A percentile compares a stretch with the other conserved stretches of the same genome.
phyloP scores from a whole-genome alignment of 2,329 filamentous ascomycete species.

The Microsporum ferrugineum region DNA sequence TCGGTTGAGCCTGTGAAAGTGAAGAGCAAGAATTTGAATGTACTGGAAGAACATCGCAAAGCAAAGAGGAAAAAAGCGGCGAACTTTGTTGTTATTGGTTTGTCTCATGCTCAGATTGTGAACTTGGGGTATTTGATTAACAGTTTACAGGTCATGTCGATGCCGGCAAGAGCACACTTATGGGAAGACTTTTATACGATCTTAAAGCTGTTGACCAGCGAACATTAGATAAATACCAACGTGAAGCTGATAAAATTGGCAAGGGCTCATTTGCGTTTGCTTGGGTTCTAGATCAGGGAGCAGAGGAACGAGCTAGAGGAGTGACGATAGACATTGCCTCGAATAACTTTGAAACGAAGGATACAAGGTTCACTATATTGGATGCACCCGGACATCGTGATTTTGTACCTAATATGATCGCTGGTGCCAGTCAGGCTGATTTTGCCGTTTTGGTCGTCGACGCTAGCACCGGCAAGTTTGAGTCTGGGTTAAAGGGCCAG shows the following conservation, averaged over 20 bases:
- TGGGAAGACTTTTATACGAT: slow-evolving; percentile 87
- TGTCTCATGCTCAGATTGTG: background rate
- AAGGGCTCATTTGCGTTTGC: slow-evolving; percentile 94
- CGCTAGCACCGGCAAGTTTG: slow-evolving; percentile 78
- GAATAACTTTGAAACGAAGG: slow-evolving; percentile 84
- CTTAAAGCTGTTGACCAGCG: slow-evolving; percentile 78
- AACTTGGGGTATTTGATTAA: background rate
- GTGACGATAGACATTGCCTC: slow-evolving; percentile 96
- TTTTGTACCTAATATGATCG: slow-evolving; percentile 99
- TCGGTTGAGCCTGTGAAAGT: slow-evolving; percentile 42
- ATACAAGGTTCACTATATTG: slow-evolving; percentile 79
- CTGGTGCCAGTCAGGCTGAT: slow-evolving; percentile 87
- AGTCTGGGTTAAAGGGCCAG: slow-evolving; percentile 84
- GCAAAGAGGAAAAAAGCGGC: slow-evolving; percentile 65
- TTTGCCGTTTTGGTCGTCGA: slow-evolving; percentile 93
- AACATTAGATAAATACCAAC: slow-evolving; percentile 75
- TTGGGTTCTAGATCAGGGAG: slow-evolving; percentile 89
- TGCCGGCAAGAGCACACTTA: slow-evolving; percentile 92
- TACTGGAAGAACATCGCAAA: slow-evolving; percentile 67
- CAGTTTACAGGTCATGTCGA: slow-evolving; percentile 71
- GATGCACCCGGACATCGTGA: slow-evolving; percentile 91
- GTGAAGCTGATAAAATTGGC: slow-evolving; percentile 80
- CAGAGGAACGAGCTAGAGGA: slow-evolving; percentile 76
- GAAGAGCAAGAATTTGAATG: slow-evolving; percentile 70
- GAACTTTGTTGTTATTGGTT: slow-evolving; percentile 88